Evolutionary conservation across 306 rosid genomes (phyloP).

Genomic region (Trifolium fragiferum): DNA sequence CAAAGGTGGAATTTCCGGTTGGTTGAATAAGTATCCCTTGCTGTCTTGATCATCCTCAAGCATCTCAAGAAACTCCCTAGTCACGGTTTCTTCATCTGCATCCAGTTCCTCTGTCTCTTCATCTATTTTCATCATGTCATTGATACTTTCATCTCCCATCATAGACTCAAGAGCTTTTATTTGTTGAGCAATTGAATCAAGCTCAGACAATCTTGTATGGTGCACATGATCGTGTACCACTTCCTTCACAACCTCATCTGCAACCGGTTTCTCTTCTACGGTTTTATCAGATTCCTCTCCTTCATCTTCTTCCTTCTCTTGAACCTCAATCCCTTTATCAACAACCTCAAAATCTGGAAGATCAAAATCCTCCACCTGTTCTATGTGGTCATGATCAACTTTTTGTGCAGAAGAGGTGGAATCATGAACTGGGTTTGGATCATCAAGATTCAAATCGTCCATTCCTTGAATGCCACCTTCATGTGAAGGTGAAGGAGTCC

Average conservation of each 20-base stretch:
- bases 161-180: slow-evolving; percentile 90
- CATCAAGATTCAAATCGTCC: slow-evolving; percentile 92
- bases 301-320: slow-evolving; percentile 55
- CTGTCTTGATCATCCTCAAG: slow-evolving; percentile 88
- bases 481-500: slow-evolving; percentile 66
- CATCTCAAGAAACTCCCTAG: slow-evolving; percentile 89
- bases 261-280: slow-evolving; percentile 49
- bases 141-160: slow-evolving; percentile 65
- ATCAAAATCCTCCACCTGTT: slow-evolving; percentile 75
- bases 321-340: slow-evolving; percentile 89
- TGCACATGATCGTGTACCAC: slow-evolving; percentile 68
- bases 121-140: slow-evolving; percentile 38
- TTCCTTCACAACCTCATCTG: slow-evolving; percentile 85
- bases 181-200: slow-evolving; percentile 92
- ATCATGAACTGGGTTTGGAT: slow-evolving; percentile 67
- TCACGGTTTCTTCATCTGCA: slow-evolving; percentile 86
- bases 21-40: slow-evolving; percentile 44
- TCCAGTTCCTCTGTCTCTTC: slow-evolving; percentile 66
- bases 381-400: slow-evolving; percentile 50
- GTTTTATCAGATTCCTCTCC: slow-evolving; percentile 58
- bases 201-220: slow-evolving; percentile 64
- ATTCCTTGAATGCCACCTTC: slow-evolving; percentile 64
- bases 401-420: slow-evolving; percentile 53
- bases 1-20: slow-evolving; percentile 55
- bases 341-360: slow-evolving; percentile 89